phyloP scores from a whole-genome alignment of 2,329 filamentous ascomycete species.

The Hymenoscyphus infarciens region DNA sequence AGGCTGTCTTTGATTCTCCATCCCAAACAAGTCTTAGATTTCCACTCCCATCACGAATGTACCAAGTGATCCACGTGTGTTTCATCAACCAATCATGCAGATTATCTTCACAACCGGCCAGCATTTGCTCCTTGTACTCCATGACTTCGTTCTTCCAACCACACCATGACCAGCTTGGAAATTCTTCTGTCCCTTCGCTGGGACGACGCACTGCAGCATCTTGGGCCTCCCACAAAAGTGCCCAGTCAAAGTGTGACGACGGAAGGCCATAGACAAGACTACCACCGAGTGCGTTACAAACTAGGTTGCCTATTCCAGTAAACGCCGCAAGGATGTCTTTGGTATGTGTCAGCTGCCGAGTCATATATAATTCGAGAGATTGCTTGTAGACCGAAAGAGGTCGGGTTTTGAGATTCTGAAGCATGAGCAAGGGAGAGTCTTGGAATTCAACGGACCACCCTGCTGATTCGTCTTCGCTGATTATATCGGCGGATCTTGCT shows the following conservation, averaged over 20 bases:
- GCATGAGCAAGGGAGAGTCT: constrained; percentile 31
- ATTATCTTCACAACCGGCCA: constrained; percentile 31
- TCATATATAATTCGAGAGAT: constrained; percentile 34
- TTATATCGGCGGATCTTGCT: constrained; percentile 15
- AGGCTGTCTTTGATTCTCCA: constrained; percentile 4
- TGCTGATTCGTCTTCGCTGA: constrained; percentile 27
- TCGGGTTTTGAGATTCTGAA: constrained; percentile 28
- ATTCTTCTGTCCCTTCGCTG: constrained; percentile 18
- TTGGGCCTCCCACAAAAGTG: constrained; percentile 35
- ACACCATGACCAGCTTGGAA: constrained; percentile 39
- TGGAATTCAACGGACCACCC: constrained; percentile 36
- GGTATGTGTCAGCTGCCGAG: constrained; percentile 27
- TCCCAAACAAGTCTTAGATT: constrained; percentile 35
- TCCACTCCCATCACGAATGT: constrained; percentile 35
- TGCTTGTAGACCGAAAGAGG: constrained; percentile 35
- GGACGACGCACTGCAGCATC: background rate
- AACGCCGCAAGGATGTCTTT: constrained; percentile 37
- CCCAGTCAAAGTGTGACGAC: constrained; percentile 36
- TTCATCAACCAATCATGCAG: constrained; percentile 35
- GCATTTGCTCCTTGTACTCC: constrained; percentile 4
- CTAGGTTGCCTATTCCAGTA: constrained; percentile 33
- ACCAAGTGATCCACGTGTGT: constrained; percentile 39
- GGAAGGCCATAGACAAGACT: constrained; percentile 35
- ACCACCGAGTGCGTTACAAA: constrained; percentile 24
- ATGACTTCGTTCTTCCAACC: constrained; percentile 33